These are phyloP conservation scores for Teratosphaeria epicoccoides DNA, from an alignment of 2,329 filamentous ascomycete species.

Conservation along the genomic window DNA sequence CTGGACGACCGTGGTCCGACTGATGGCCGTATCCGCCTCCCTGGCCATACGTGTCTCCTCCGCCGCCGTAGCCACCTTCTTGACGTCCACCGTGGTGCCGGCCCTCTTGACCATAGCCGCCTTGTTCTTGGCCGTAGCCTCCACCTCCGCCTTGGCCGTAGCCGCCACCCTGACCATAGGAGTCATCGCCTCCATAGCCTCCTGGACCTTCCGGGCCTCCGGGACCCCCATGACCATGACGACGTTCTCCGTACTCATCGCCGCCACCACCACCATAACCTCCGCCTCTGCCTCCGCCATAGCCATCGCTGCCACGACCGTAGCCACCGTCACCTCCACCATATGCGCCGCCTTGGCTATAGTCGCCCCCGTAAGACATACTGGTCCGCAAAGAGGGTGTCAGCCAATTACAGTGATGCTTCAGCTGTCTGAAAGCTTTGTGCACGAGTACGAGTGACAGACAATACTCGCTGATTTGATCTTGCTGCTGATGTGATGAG, in stretches of 20 bases:
- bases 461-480: too few relatives aligned
- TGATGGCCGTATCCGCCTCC: conserved; percentile 21
- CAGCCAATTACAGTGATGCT: background rate
- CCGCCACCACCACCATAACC: conserved; percentile 10
- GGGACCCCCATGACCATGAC: conserved; percentile 9
- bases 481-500: background rate
- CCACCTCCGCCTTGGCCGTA: conserved; percentile 7
- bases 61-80: conserved; percentile 8
- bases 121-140: conserved; percentile 10
- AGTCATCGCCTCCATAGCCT: conserved; percentile 11
- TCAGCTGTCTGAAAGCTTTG: background rate
- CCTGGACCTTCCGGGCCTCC: conserved; percentile 9
- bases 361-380: conserved; percentile 18
- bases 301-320: too few relatives aligned
- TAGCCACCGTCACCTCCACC: conserved; percentile 9
- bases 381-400: background rate
- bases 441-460: too few relatives aligned
- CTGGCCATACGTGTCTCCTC: conserved; percentile 7
- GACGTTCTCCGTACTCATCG: conserved; percentile 2
- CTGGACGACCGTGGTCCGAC: conserved; percentile 19
- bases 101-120: conserved; percentile 8
- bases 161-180: conserved; percentile 6
- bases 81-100: conserved; percentile 10
- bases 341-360: conserved; percentile 11
- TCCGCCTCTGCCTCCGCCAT: conserved; percentile 9